Base-by-base conservation (phyloP, 2,329 filamentous ascomycete genomes). In the Fusarium siculi region DNA sequence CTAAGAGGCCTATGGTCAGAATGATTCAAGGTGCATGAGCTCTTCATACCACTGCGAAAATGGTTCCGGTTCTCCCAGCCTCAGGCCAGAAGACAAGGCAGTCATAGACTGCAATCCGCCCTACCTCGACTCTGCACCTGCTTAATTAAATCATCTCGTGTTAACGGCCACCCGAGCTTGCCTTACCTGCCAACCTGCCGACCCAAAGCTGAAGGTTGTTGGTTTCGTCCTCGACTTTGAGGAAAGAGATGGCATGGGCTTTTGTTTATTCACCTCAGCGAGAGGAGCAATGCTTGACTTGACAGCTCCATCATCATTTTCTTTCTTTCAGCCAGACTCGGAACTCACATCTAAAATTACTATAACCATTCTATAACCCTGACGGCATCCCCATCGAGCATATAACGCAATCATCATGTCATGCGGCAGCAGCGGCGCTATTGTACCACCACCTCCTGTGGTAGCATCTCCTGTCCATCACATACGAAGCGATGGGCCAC, bases 391-490 rank as follows among this genome's bases (percentile, higher is more conserved):
- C 28, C 19, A 53, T 11, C 18, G 63, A 39, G 30, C 23, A 21
- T 50, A 44, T 18, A 28, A 42, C 47, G 39, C 42, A 16, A 42
- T 54, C 34, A 53, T 49, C 37, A 79, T 80, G 71, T 59, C 74
- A 32, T 70, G 77, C 56, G 25, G 25, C 25, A 28, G 25, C 25
- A 28, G 25, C 25, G 76, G 72, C 40, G 10, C 42, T 14, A 14
- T 15, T 12, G 12, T 8, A 19, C 21, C 49, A 9, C 4, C 30
- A 9, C 21, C 15, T 34, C 15, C 7, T 19, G 7, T 16, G 12
- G 2, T 9, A 10, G 8, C 42, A 10, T 4, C 28, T 9, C 28
- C 28, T 28, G 28, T 28, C 28, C 8, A 28, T 28, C 8, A 7
- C 28, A 9, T 6, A 28, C 28, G 28, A 28, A 28, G 9, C 28